Percentiles rank a stretch among this genome's conserved stretches.
These are phyloP conservation scores for Fusarium floridanum DNA, from an alignment of 2,329 filamentous ascomycete genomes.

Conservation along the genomic window DNA sequence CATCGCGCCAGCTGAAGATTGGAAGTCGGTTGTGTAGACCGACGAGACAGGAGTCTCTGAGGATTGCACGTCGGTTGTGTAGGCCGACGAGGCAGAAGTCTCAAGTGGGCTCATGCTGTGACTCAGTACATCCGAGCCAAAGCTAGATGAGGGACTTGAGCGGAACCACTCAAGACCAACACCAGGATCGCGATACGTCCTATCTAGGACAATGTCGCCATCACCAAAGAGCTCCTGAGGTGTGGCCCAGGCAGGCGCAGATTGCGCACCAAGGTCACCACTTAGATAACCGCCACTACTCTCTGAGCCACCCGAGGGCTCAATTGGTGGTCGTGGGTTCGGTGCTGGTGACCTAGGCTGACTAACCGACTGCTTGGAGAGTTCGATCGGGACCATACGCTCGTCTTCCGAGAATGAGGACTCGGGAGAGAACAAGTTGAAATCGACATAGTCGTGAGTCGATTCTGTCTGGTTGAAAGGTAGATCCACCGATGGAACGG, in stretches of 20 bases:
- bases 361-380: conserved; percentile 36
- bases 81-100: background rate
- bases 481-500: conserved; percentile 28
- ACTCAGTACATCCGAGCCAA: conserved; percentile 12
- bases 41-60: background rate
- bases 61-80: conserved; percentile 4
- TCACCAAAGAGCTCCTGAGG: conserved; percentile 17
- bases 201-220: conserved; percentile 21
- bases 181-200: conserved; percentile 36
- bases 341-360: conserved; percentile 34
- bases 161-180: conserved; percentile 17
- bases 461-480: conserved; percentile 42
- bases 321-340: conserved; percentile 23
- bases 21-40: background rate
- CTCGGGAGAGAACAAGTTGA: conserved; percentile 67
- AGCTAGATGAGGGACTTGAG: conserved; percentile 9
- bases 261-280: conserved; percentile 17
- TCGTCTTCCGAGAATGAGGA: conserved; percentile 65
- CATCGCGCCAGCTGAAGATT: conserved; percentile 5
- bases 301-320: conserved; percentile 15
- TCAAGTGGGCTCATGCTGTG: conserved; percentile 7
- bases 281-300: conserved; percentile 1
- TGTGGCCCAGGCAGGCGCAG: background rate
- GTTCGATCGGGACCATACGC: conserved; percentile 50
- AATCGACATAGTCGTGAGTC: conserved; percentile 63